These are phyloP conservation scores for Calonectria pteridis DNA, from an alignment of 2,329 filamentous ascomycete species.

Conservation along the genomic window DNA sequence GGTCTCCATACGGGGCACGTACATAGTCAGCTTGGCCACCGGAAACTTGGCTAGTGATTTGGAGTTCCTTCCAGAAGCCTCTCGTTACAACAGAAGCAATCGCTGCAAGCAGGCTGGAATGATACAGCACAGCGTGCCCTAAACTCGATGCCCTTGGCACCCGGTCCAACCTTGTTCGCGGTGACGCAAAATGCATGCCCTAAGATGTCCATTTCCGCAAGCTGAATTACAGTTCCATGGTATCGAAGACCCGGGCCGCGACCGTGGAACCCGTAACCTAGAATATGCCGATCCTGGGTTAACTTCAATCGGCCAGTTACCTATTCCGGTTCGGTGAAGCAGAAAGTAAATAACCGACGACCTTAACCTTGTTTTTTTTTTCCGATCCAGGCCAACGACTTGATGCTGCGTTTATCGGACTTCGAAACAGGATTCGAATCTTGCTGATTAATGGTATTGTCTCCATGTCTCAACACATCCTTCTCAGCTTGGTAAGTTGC, in stretches of 20 bases:
- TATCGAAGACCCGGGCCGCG: background rate
- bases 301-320: background rate
- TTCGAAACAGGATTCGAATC: background rate
- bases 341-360: background rate
- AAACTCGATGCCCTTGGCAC: background rate
- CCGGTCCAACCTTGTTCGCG: background rate
- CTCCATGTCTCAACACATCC: background rate
- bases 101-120: background rate
- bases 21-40: background rate
- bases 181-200: background rate
- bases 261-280: background rate
- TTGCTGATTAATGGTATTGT: background rate
- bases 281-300: background rate
- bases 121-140: background rate
- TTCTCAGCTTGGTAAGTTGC: background rate
- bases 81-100: background rate
- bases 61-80: background rate
- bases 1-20: background rate
- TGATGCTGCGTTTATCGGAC: background rate
- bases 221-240: background rate
- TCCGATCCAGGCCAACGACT: background rate
- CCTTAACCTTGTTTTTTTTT: background rate
- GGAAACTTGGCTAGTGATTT: background rate
- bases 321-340: background rate
- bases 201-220: background rate